Conservation (phyloP, 192 early-diverging fungal species). For the Coemansia sp. region DNA sequence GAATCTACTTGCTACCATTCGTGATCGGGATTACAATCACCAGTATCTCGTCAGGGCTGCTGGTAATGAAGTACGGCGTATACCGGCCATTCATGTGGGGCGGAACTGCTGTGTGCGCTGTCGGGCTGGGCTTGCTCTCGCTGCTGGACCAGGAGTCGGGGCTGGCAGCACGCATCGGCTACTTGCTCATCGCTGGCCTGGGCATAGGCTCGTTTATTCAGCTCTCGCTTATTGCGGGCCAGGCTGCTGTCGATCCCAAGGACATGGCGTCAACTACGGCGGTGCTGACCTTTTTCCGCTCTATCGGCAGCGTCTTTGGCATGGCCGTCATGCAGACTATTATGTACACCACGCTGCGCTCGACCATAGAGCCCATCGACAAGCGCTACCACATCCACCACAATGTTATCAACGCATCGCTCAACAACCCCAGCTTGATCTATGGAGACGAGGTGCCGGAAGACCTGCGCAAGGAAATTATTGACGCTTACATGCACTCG, state of each 20-base stretch:
- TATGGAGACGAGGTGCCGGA: constrained; percentile 35
- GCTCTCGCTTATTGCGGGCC: constrained; percentile 69
- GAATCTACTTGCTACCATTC: constrained; percentile 64
- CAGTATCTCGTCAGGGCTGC: constrained; percentile 70
- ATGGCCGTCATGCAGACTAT: constrained; percentile 64
- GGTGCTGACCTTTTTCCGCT: constrained; percentile 68
- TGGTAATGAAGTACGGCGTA: constrained; percentile 61
- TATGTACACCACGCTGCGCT: constrained; percentile 53
- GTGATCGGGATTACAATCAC: constrained; percentile 60
- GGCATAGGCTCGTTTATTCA: constrained; percentile 83
- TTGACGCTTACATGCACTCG: constrained; percentile 60
- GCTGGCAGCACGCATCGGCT: constrained; percentile 62
- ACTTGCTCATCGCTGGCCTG: constrained; percentile 68
- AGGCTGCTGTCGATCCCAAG: constrained; percentile 62
- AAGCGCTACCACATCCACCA: constrained; percentile 45
- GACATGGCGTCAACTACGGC: constrained; percentile 74
- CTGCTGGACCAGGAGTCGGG: constrained; percentile 57
- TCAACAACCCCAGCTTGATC: constrained; percentile 54
- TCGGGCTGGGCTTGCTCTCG: constrained; percentile 67
- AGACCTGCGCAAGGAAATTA: constrained; percentile 48
- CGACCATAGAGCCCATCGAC: constrained; percentile 8
- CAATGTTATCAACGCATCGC: constrained; percentile 27
- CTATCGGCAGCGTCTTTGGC: constrained; percentile 66
- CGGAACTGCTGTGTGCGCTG: constrained; percentile 66
- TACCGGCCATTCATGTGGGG: constrained; percentile 74